Conservation (phyloP, 495 filamentous ascomycete genomes). For the Aspergillus affinis region DNA sequence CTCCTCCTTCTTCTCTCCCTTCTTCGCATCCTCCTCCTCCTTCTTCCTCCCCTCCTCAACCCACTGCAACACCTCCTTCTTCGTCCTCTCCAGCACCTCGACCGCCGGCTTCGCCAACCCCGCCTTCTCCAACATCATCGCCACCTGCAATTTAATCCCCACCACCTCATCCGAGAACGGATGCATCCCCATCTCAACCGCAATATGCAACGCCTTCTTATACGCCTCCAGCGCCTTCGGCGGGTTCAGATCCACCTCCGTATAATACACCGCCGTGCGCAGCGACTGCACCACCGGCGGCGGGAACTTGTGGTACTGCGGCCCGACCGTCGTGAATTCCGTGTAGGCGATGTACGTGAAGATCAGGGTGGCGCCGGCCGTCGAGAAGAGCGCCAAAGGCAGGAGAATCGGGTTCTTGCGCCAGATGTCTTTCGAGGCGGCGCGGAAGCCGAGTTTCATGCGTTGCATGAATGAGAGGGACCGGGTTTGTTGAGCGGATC, state of each 20-base stretch:
- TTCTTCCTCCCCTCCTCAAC: slow-evolving; percentile 49
- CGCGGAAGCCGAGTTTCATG: slow-evolving; percentile 33
- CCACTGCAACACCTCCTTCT: slow-evolving; percentile 57
- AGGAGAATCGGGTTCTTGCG: slow-evolving; percentile 48
- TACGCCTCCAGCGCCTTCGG: slow-evolving; percentile 77
- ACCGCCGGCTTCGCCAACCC: slow-evolving; percentile 63
- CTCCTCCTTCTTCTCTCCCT: slow-evolving; percentile 21
- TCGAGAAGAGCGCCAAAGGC: slow-evolving; percentile 48
- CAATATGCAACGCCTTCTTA: slow-evolving; percentile 67
- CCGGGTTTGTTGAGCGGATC: slow-evolving; percentile 1
- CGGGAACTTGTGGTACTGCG: slow-evolving; percentile 75
- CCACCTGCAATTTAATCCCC: slow-evolving; percentile 81
- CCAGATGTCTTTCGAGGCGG: slow-evolving; percentile 46
- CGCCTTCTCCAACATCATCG: slow-evolving; percentile 73
- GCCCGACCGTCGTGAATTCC: slow-evolving; percentile 63
- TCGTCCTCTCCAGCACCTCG: slow-evolving; percentile 64
- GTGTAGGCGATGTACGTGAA: slow-evolving; percentile 53
- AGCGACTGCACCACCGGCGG: slow-evolving; percentile 74
- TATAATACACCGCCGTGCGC: slow-evolving; percentile 84
- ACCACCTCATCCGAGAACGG: slow-evolving; percentile 86
- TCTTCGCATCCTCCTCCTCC: slow-evolving; percentile 20
- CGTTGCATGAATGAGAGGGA: slow-evolving; percentile 26
- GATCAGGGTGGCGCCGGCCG: slow-evolving; percentile 36
- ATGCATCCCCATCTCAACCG: slow-evolving; percentile 72
- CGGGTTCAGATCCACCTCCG: slow-evolving; percentile 69